These are phyloP conservation scores for Entomophthora muscae DNA, from an alignment of 371 early-diverging fungal genomes.

Conservation along the genomic window DNA sequence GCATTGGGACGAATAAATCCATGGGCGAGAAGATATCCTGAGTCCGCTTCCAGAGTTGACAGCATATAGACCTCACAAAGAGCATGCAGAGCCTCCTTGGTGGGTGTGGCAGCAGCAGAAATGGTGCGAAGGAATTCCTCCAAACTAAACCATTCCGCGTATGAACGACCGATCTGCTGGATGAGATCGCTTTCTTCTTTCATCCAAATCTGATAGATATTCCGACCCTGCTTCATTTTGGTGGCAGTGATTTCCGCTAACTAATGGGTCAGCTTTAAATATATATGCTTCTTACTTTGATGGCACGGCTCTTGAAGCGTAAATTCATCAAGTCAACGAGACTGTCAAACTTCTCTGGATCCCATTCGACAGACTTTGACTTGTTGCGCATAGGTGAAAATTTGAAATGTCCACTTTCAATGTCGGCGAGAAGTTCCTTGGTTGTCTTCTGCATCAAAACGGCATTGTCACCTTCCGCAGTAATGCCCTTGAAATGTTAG, in stretches of 20 bases:
- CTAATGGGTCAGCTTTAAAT: conserved; percentile 10
- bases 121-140: conserved; percentile 25
- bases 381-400: conserved; percentile 17
- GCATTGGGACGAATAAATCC: conserved; percentile 22
- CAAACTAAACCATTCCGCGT: conserved; percentile 40
- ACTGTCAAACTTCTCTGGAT: conserved; percentile 17
- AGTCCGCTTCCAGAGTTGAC: conserved; percentile 21
- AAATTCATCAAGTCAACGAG: conserved; percentile 26
- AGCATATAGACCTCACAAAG: conserved; percentile 27
- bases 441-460: conserved; percentile 52
- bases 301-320: conserved; percentile 25
- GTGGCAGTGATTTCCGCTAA: conserved; percentile 24
- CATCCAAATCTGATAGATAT: conserved; percentile 54
- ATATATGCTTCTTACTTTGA: conserved; percentile 24
- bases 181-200: conserved; percentile 39
- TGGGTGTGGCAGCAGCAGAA: conserved; percentile 13
- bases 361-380: conserved; percentile 18
- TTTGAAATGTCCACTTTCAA: conserved; percentile 22
- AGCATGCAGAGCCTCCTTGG: conserved; percentile 16
- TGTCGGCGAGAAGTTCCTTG: conserved; percentile 40
- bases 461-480: conserved; percentile 61
- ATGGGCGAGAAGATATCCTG: conserved; percentile 28
- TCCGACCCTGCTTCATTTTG: conserved; percentile 21
- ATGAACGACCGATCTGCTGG: conserved; percentile 34
- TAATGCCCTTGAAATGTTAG: conserved; percentile 28